These are phyloP conservation scores for Sedum album DNA, from an alignment of 164 flowering plant species.

Conservation along the genomic window DNA sequence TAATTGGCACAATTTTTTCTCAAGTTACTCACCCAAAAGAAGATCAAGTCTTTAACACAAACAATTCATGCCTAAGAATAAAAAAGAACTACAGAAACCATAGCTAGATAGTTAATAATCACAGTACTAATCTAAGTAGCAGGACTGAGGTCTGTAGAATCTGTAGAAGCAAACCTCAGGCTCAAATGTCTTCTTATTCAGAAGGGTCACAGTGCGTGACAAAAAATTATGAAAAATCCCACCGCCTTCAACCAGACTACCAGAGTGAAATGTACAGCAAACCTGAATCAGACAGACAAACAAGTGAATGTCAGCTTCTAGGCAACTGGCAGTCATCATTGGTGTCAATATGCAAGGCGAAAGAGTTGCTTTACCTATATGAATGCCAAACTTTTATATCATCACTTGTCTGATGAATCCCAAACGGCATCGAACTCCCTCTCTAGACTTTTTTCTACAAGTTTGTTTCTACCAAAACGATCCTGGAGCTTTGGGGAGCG, in stretches of 20 bases:
- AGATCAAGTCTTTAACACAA: too few species aligned
- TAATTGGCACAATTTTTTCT: too few species aligned
- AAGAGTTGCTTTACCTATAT: background rate
- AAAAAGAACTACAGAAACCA: background rate
- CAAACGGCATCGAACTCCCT: background rate
- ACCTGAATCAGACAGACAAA: background rate
- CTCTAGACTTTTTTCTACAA: background rate
- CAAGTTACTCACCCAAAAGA: too few species aligned
- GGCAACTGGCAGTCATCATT: background rate
- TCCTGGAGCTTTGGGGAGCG: background rate
- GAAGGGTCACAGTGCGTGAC: background rate
- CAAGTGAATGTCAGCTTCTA: background rate
- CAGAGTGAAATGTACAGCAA: too few species aligned
- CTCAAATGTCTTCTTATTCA: background rate
- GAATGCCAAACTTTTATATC: background rate
- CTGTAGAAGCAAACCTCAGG: background rate
- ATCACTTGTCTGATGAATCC: background rate
- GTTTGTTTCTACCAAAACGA: background rate
- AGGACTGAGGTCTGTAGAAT: background rate
- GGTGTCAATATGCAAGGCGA: background rate
- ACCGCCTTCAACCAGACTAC: background rate
- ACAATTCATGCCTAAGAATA: too few species aligned
- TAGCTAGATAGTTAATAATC: background rate
- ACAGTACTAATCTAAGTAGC: background rate
- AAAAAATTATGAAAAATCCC: background rate